Evolutionary conservation across 1,284 basidiomycete species (phyloP), one percentile per base, ranked within the genome.

Genomic region (Pterulicium gracile): DNA sequence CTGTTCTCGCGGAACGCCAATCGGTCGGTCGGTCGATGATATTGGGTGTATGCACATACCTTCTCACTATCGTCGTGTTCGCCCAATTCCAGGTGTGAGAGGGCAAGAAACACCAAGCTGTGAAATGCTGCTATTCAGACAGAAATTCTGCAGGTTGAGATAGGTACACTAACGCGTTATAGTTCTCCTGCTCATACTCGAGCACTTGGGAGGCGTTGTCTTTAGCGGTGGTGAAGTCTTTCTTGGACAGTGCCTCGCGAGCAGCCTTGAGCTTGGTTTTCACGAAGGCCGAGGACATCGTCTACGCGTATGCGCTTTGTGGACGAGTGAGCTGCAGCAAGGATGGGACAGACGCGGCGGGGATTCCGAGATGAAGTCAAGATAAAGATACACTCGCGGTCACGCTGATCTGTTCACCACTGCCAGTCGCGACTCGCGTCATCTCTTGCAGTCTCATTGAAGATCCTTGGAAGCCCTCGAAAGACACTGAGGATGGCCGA

Each of bases 251-350:
- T 4, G 79, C 75, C 35, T 87, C 81, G 50, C 86, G 78, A 15
- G 91, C 84, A n/a, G 73, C 66, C 63, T 94, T 96, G 54, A 95
- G 71, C 58, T 84, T 88, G 24, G 63, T 63, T 59, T 88, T 91
- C 42, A 72, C 68, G 48, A 80, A 73, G 1, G 27, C 7, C 7
- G 27, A 32, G 7, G 27, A 32, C 27, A 32, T 32, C 27, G n/a
- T n/a, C n/a, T n/a, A n/a, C n/a, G n/a, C n/a, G n/a, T n/a, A n/a
- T n/a, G n/a, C n/a, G n/a, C n/a, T n/a, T n/a, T n/a, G n/a, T n/a
- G n/a, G n/a, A n/a, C n/a, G n/a, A n/a, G n/a, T n/a, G n/a, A n/a
- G n/a, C n/a, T n/a, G n/a, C n/a, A n/a, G n/a, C n/a, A n/a, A n/a
- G n/a, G n/a, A n/a, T n/a, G n/a, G n/a, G n/a, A n/a, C n/a, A n/a